Percentiles rank a stretch among this genome's conserved stretches.
phyloP scores from a whole-genome alignment of 306 rosid species.

The Dryas alaskensis region DNA sequence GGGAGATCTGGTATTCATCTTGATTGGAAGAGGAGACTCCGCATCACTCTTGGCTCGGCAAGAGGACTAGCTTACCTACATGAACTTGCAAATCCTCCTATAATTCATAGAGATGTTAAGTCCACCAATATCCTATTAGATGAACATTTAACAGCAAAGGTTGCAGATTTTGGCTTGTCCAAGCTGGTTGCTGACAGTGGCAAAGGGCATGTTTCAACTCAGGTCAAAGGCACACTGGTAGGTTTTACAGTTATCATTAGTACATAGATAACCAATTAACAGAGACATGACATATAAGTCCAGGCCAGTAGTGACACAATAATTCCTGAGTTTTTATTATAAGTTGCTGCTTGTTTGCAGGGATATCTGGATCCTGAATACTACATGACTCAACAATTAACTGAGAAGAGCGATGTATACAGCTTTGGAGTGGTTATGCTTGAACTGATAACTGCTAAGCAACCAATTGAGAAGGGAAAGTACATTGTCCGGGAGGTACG shows the following conservation, averaged over 20 bases:
- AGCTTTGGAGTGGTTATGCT: slow-evolving; percentile 94
- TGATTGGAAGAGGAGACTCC: slow-evolving; percentile 96
- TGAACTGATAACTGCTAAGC: slow-evolving; percentile 73
- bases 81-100: slow-evolving; percentile 95
- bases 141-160: slow-evolving; percentile 78
- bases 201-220: slow-evolving; percentile 89
- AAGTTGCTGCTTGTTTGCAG: slow-evolving; percentile 35
- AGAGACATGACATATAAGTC: no score
- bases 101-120: slow-evolving; percentile 91
- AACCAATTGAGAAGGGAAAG: slow-evolving; percentile 86
- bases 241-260: slow-evolving; percentile 17
- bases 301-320: neutral
- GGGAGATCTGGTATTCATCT: slow-evolving; percentile 73
- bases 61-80: slow-evolving; percentile 95
- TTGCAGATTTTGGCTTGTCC: slow-evolving; percentile 96
- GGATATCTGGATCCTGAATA: slow-evolving; percentile 96
- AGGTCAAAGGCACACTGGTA: slow-evolving; percentile 94
- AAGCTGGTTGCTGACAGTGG: slow-evolving; percentile 70
- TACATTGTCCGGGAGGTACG: slow-evolving; percentile 74
- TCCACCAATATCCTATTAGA: slow-evolving; percentile 77
- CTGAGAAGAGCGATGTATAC: slow-evolving; percentile 88
- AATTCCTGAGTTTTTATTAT: neutral
- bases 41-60: slow-evolving; percentile 86
- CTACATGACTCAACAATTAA: slow-evolving; percentile 87
- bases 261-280: neutral